Conservation (phyloP, 345 rosid species). For the Eucalyptus rudis region DNA sequence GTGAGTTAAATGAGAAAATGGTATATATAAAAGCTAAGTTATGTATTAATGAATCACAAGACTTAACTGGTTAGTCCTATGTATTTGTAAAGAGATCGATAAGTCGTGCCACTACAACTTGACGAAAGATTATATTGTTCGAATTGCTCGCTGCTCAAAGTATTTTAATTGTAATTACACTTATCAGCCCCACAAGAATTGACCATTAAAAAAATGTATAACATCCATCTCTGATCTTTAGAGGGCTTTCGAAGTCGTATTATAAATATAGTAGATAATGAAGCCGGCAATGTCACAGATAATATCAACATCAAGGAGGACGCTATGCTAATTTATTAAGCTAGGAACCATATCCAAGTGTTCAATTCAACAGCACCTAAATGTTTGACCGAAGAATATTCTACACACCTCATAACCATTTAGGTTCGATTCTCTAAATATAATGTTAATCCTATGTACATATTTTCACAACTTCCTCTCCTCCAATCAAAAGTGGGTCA, state of each 20-base stretch:
- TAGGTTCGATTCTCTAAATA: not conserved
- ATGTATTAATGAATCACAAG: not conserved
- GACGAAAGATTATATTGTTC: not conserved
- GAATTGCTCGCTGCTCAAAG: not conserved
- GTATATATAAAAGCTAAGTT: not conserved
- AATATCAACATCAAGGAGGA: accelerated
- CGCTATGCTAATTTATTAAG: not conserved
- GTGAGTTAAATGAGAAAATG: not conserved
- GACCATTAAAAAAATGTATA: not conserved
- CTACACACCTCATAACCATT: not conserved
- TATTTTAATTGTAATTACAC: not conserved
- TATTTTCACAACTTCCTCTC: not conserved
- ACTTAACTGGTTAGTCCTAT: not conserved
- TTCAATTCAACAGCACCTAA: not conserved
- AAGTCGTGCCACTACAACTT: not conserved
- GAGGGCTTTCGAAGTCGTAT: not conserved
- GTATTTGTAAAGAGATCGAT: not conserved
- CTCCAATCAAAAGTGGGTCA: not conserved
- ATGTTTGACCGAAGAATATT: accelerated
- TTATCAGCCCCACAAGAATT: not conserved
- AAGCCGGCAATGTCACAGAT: not conserved
- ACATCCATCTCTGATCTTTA: not conserved
- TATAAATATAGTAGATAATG: not conserved
- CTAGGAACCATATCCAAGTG: not conserved
- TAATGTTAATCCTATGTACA: not conserved